Evolutionary conservation across 768 basidiomycete species (phyloP).

Genomic region (Rhodotorula taiwanensis): DNA sequence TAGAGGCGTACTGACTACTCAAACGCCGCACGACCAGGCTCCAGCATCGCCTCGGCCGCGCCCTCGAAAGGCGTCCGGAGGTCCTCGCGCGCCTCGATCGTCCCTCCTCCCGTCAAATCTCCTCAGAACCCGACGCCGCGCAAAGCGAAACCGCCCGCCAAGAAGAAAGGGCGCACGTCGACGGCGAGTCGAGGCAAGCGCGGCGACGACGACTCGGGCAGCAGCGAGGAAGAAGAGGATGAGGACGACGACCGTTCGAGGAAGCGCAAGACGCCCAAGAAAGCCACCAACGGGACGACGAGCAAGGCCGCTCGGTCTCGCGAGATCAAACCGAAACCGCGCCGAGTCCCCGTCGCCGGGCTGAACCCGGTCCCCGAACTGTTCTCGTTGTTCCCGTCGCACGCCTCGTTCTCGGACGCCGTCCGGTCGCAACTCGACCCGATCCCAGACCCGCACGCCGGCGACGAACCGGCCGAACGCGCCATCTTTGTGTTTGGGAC

Average conservation of each 20-base stretch:
- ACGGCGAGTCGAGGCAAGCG: slow-evolving; percentile 1
- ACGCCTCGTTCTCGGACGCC: not conserved
- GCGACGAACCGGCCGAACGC: slow-evolving; percentile 2
- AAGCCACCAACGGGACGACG: not conserved
- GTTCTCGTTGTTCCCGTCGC: slow-evolving; percentile 9
- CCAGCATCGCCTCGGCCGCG: slow-evolving; percentile 6
- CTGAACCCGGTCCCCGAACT: slow-evolving; percentile 22
- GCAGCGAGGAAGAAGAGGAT: slow-evolving; percentile 9
- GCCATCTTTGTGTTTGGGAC: slow-evolving; percentile 74
- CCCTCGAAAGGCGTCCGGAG: slow-evolving; percentile 7
- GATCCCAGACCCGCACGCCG: not conserved
- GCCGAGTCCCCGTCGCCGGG: slow-evolving; percentile 3
- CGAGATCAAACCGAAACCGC: slow-evolving; percentile 4
- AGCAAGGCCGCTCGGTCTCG: not conserved
- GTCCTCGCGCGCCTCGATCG: slow-evolving; percentile 23
- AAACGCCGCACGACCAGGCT: no score
- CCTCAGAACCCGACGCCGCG: not conserved
- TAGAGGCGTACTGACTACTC: no score
- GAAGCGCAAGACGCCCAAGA: slow-evolving; percentile 12
- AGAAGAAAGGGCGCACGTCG: not conserved
- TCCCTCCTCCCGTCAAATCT: not conserved
- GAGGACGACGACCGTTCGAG: not conserved
- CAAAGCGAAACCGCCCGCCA: not conserved
- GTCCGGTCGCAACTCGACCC: slow-evolving; percentile 8
- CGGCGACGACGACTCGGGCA: slow-evolving; percentile 10